Evolutionary conservation across 305 asterid genomes (phyloP).

Genomic region (Solanum hybrid): DNA sequence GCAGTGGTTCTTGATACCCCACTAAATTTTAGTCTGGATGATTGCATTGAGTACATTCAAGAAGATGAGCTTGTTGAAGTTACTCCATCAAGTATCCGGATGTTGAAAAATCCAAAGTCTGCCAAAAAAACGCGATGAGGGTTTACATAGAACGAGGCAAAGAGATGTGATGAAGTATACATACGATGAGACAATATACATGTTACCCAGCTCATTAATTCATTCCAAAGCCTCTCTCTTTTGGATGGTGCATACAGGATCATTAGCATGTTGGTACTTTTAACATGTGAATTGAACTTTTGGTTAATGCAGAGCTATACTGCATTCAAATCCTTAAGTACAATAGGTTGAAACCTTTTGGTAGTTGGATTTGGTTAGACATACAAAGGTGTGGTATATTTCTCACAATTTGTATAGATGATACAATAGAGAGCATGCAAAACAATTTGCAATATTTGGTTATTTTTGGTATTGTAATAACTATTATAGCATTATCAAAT

Average conservation of each 20-base stretch:
- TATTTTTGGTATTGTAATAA: not conserved
- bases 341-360: not conserved
- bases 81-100: constrained; percentile 80
- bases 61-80: constrained; percentile 98
- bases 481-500: not conserved
- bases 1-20: constrained; percentile 89
- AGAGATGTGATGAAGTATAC: not conserved
- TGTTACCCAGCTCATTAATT: not conserved
- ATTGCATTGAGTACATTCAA: constrained; percentile 99
- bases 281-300: not conserved
- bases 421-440: not conserved
- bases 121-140: constrained; percentile 44
- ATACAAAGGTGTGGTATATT: not conserved
- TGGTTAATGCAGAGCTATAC: not conserved
- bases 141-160: not conserved
- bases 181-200: not conserved
- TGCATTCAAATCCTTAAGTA: not conserved
- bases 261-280: not conserved
- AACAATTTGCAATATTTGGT: not conserved
- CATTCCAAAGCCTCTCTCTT: not conserved
- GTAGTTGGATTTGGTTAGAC: not conserved
- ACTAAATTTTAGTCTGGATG: constrained; percentile 80
- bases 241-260: not conserved
- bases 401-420: not conserved
- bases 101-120: constrained; percentile 78